Percentiles rank a stretch among this genome's conserved stretches.
These are phyloP conservation scores for Scedosporium minutisporum DNA, from an alignment of 2,329 filamentous ascomycete species.

Conservation along the genomic window DNA sequence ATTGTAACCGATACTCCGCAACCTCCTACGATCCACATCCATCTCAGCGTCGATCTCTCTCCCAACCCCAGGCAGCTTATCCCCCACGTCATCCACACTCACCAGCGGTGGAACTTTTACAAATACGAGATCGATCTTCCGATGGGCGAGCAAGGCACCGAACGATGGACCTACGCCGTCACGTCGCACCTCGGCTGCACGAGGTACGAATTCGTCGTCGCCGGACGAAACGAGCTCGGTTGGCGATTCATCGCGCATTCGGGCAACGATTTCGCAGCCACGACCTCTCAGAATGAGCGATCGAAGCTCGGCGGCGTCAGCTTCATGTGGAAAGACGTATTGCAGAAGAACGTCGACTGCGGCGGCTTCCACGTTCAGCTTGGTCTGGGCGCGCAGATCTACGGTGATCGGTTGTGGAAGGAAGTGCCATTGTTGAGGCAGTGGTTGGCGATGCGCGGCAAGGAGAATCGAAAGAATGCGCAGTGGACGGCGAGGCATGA, in stretches of 20 bases:
- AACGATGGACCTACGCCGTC: conserved; percentile 95
- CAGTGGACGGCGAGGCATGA: conserved; percentile 91
- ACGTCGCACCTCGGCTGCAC: conserved; percentile 95
- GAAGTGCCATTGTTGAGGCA: conserved; percentile 89
- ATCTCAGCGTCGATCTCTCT: conserved; percentile 80
- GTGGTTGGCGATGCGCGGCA: conserved; percentile 87
- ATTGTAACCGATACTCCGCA: conserved; percentile 85
- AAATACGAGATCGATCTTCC: conserved; percentile 83
- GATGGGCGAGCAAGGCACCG: conserved; percentile 74
- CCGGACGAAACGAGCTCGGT: conserved; percentile 77
- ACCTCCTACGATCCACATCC: conserved; percentile 91
- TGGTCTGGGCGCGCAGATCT: conserved; percentile 88
- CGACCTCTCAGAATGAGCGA: conserved; percentile 78
- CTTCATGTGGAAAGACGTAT: conserved; percentile 98
- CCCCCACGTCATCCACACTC: conserved; percentile 71
- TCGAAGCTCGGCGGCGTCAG: conserved; percentile 79
- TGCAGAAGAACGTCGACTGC: conserved; percentile 94
- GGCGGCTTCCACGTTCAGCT: conserved; percentile 93
- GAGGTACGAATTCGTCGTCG: conserved; percentile 94
- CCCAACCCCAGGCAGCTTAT: conserved; percentile 85
- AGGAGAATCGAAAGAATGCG: conserved; percentile 83
- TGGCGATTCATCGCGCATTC: conserved; percentile 97
- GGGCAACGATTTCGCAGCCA: conserved; percentile 87
- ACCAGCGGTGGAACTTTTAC: conserved; percentile 93
- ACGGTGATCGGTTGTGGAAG: conserved; percentile 91